Base-by-base conservation (phyloP, 2,329 filamentous ascomycete genomes). In the Didymella glomerata region DNA sequence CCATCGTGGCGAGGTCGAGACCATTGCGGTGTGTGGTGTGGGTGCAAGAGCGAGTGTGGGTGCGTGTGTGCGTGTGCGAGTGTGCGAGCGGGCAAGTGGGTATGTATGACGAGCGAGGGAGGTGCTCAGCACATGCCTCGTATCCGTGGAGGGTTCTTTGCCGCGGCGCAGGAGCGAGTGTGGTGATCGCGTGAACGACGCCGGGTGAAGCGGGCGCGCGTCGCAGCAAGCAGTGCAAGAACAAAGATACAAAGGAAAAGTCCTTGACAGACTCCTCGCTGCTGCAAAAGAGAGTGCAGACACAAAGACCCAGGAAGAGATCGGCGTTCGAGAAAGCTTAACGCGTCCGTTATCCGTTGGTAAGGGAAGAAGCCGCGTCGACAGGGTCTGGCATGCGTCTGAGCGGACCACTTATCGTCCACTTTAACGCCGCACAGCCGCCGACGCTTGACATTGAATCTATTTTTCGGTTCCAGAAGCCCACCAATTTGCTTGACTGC, bases 21-120 rank as follows among this genome's bases (percentile, higher is more conserved):
- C 63, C 71, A 74, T 74, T 44, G 57, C 65, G 57, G 49, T 55
- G 49, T 64, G 42, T 47, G 51, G 40, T 51, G 41, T 14, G 10
- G 36, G 46, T 44, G 27, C 27, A 44, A 49, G 52, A 63, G 49
- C 44, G 58, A 54, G 50, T 30, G 57, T 59, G 53, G 40, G 34
- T 34, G 51, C 22, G 36, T 41, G 38, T 28, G 34, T 34, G 51
- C 22, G 36, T 41, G 38, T 28, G 30, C 16, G 30, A 11, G 28
- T 27, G 40, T 45, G 36, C 16, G 42, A 24, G 53, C 38, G 44
- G 44, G 44, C 36, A 47, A 44, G 42, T 44, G 36, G 52, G 51
- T 52, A 61, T 64, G 63, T 27, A 65, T 48, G 54, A 54, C 62
- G 61, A 66, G 58, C 52, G 58, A 49, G 60, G 51, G 54, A 59